Evolutionary conservation across 805 yeast genomes (phyloP), one percentile per base, ranked within the genome.

Genomic region (Saturnispora mendoncae): DNA sequence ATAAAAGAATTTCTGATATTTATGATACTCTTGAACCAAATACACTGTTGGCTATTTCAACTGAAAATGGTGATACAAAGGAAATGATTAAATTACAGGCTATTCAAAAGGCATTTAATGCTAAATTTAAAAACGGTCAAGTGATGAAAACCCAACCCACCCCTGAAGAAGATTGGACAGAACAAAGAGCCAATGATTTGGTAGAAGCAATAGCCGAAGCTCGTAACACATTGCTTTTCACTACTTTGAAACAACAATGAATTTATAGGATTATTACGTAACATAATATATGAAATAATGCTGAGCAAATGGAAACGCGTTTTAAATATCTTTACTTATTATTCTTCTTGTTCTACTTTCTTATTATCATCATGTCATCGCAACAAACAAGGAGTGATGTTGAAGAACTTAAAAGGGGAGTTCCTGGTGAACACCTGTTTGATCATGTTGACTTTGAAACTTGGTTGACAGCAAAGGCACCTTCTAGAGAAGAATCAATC

Each of bases 1-100:
- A 74, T 48, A 46, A 51, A 2, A 57, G 79, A 25, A 48, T 88
- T 6, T 47, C 56, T 13, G 55, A 55, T 30, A 60, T 88, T 13
- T 76, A 80, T 52, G 60, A 65, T 1, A 46, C 56, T 2, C 51
- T 83, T 17, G 84, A 94, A 0, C 59, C 62, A 2, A 69, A 77
- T 27, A 71, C 94, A 0, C 58, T 78, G 18, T 49, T 88, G 13
- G 62, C 85, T 1, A 53, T 86, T 1, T 65, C 76, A 50, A 69
- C 84, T 0, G 85, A 84, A 2, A 64, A 72, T 38, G 85, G 86
- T 9, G 76, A 78, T 51, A 73, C 78, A 2, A 57, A 68, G 8
- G 69, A 66, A 38, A 64, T 77, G 61, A 58, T 60, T 39, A 56
- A 60, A 36, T 60, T 85, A 33, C 72, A 71, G 37, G 54, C 55